Percentiles rank a stretch among this genome's conserved stretches.
Evolutionary conservation across 768 basidiomycete species (phyloP).

Genomic region (Chalciporus chontae): DNA sequence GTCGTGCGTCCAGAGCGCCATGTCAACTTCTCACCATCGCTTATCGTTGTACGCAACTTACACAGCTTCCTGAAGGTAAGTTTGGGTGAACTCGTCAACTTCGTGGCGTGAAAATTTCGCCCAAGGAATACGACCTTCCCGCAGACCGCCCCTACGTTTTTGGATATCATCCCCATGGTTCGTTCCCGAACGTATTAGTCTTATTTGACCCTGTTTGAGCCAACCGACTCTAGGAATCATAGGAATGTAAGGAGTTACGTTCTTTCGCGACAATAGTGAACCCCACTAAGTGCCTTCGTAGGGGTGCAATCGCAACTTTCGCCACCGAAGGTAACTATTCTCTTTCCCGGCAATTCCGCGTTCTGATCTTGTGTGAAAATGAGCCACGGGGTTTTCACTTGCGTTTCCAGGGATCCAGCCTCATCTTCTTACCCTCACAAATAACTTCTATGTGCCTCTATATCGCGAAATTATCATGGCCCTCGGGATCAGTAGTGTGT

Average conservation of each 20-base stretch:
- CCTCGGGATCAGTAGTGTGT: slow-evolving; percentile 90
- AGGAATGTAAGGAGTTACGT: slow-evolving; percentile 69
- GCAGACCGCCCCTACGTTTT: slow-evolving; percentile 93
- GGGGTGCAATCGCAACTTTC: slow-evolving; percentile 95
- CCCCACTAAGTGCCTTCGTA: slow-evolving; percentile 26
- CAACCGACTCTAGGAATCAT: slow-evolving; percentile 71
- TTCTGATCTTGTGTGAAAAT: slow-evolving; percentile 1
- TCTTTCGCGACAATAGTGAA: neutral
- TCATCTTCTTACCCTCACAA: slow-evolving; percentile 85
- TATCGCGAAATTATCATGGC: slow-evolving; percentile 89
- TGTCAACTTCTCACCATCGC: neutral
- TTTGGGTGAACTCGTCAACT: neutral
- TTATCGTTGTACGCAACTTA: neutral
- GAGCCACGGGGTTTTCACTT: slow-evolving; percentile 86
- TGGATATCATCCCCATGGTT: slow-evolving; percentile 97
- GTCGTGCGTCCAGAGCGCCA: slow-evolving; percentile 54
- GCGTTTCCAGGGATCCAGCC: slow-evolving; percentile 90
- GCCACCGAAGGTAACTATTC: slow-evolving; percentile 76
- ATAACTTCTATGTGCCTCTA: slow-evolving; percentile 89
- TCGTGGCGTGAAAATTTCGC: neutral
- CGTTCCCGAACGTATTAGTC: slow-evolving; percentile 16
- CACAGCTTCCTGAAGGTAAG: slow-evolving; percentile 35
- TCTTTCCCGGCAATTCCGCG: neutral
- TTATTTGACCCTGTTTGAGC: slow-evolving; percentile 1
- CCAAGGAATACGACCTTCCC: slow-evolving; percentile 80